These are phyloP conservation scores for Diaporthe amygdali DNA, from an alignment of 2,329 filamentous ascomycete species.

Conservation along the genomic window DNA sequence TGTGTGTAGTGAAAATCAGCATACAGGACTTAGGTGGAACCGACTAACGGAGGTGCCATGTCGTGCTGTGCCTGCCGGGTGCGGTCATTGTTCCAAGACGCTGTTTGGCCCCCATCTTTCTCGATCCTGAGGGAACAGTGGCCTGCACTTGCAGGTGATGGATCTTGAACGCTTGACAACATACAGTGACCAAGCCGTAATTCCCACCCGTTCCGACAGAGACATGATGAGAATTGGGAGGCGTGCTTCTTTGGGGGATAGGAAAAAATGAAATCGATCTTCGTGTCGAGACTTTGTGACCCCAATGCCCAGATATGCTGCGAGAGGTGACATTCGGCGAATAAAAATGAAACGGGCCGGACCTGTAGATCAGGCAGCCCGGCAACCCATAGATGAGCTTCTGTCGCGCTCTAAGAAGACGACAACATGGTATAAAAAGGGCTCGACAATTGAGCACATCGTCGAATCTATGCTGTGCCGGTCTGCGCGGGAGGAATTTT, in stretches of 20 bases:
- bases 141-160: neutral
- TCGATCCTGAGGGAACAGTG: neutral
- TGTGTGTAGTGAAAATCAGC: neutral
- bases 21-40: too few species aligned
- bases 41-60: too few species aligned
- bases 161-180: neutral
- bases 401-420: neutral
- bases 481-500: neutral
- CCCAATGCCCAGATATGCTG: neutral
- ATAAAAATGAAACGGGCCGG: slow-evolving; percentile 7
- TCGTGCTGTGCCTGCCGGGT: neutral
- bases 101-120: neutral
- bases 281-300: neutral
- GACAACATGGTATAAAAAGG: neutral
- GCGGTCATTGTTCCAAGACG: neutral
- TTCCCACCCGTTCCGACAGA: neutral
- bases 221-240: neutral
- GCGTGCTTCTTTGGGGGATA: neutral
- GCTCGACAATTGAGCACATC: neutral
- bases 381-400: neutral
- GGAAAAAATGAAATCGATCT: neutral
- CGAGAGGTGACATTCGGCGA: slow-evolving; percentile 1
- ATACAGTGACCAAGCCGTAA: neutral
- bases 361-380: neutral
- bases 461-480: neutral